A percentile compares a stretch with the other conserved stretches of the same genome.
Evolutionary conservation across 208 protist species (phyloP).

Genomic region (Acanthamoeba royreba): DNA sequence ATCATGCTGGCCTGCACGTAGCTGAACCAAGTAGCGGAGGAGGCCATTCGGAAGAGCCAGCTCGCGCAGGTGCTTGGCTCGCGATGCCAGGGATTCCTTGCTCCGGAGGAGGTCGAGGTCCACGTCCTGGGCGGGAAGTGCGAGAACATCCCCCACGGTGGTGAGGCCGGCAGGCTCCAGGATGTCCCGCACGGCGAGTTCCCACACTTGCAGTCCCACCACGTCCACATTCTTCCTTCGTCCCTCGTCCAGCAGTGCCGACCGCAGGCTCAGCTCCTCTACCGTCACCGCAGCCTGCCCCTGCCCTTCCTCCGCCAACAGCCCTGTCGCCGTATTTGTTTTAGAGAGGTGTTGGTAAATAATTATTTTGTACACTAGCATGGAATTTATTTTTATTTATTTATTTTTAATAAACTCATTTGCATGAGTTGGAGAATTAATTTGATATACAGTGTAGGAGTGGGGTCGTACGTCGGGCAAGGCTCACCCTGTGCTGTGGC

Average conservation of each 20-base stretch:
- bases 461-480: no score
- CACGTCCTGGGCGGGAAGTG: neutral
- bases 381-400: no score
- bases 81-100: neutral
- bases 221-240: neutral
- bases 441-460: no score
- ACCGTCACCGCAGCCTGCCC: neutral
- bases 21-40: neutral
- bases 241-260: neutral
- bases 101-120: neutral
- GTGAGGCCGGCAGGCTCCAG: neutral
- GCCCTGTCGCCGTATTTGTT: no score
- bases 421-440: no score
- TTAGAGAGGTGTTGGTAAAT: no score
- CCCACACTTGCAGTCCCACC: neutral
- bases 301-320: no score
- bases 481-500: no score
- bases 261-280: neutral
- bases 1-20: neutral
- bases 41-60: neutral
- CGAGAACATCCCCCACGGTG: neutral
- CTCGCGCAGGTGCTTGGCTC: constrained; percentile 3
- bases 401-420: no score
- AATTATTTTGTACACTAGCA: no score
- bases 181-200: neutral